Evolutionary conservation across 331 rosid genomes (phyloP), one percentile per base, ranked within the genome.

Genomic region (Ulmus americana): DNA sequence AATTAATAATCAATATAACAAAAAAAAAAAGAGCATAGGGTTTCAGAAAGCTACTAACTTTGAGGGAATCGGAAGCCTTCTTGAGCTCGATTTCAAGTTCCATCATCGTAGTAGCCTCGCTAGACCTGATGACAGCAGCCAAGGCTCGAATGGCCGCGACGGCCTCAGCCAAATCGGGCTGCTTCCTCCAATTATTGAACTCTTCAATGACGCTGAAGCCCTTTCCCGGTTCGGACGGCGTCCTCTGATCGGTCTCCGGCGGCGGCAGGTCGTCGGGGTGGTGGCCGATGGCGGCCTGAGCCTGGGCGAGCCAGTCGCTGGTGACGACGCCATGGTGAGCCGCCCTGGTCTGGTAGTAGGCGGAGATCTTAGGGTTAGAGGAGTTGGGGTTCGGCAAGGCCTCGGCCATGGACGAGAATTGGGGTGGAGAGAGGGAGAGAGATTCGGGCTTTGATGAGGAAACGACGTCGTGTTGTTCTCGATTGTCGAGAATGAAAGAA

Each of bases 91-190:
- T 85, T 76, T 85, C 97, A 18, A 92, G 95, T 69, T 92, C 95
- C 95, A 89, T 85, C 97, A 92, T 92, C 6, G 96, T 92, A 40
- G 88, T 82, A 50, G 96, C 98, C 58, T 83, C 70, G 35, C 95
- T 85, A 8, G 85, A 69, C 67, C 90, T 70, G 44, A 89, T 92
- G 47, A 89, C 95, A 5, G 96, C 77, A 44, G 95, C 98, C 74
- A 92, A 75, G 8, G 98, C 95, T 58, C 97, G 88, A 72, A 92
- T 88, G 5, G 98, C 98, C 20, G 98, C 97, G 22, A 89, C 98
- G 6, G 97, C 98, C 74, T 92, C 98, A 0, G 97, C 98, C 79
- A 92, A 83, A 76, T 92, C 95, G 51, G 97, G 98, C 74, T 86
- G 94, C 42, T 82, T 86, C 77, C 97, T 82, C 98, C 98, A 89